Conservation (phyloP, 805 yeast genomes). For the Starmerella sp. region DNA sequence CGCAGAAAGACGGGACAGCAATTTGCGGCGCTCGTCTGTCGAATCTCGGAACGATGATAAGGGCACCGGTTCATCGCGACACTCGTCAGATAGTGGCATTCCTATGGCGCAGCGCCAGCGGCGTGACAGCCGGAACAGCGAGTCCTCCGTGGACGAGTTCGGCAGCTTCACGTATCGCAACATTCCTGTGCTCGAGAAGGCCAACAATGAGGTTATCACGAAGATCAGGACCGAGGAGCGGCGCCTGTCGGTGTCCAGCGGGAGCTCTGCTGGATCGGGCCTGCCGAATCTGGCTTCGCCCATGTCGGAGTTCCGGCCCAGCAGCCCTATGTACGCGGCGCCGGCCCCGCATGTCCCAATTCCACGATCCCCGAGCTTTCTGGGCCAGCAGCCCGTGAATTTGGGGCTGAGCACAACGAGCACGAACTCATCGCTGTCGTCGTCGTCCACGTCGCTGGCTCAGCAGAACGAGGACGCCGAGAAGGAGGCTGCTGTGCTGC, state of each 20-base stretch:
- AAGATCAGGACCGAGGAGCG: conserved; percentile 60
- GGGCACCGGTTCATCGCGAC: not conserved
- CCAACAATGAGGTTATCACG: conserved; percentile 84
- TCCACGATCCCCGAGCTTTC: not conserved
- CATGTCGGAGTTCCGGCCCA: not conserved
- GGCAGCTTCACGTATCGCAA: conserved; percentile 90
- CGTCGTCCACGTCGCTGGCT: conserved; percentile 1
- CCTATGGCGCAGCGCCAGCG: conserved; percentile 1
- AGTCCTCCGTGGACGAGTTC: conserved; percentile 38
- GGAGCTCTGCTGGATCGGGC: conserved; percentile 28
- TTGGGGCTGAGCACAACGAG: not conserved
- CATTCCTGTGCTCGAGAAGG: conserved; percentile 79
- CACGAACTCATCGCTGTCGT: not conserved
- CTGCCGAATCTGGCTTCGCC: conserved; percentile 9
- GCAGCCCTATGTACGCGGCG: conserved; percentile 5
- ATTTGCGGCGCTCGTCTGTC: not conserved
- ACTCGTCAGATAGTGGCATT: not conserved
- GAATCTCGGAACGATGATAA: not conserved
- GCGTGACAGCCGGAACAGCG: conserved; percentile 12
- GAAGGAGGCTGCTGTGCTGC: conserved; percentile 17
- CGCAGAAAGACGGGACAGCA: not conserved
- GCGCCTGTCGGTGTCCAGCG: conserved; percentile 28
- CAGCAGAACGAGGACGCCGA: conserved; percentile 11
- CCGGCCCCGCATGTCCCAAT: conserved; percentile 1
- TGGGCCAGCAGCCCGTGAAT: not conserved